These are phyloP conservation scores for Cotoneaster glaucophyllus DNA, from an alignment of 306 rosid species.

Conservation along the genomic window DNA sequence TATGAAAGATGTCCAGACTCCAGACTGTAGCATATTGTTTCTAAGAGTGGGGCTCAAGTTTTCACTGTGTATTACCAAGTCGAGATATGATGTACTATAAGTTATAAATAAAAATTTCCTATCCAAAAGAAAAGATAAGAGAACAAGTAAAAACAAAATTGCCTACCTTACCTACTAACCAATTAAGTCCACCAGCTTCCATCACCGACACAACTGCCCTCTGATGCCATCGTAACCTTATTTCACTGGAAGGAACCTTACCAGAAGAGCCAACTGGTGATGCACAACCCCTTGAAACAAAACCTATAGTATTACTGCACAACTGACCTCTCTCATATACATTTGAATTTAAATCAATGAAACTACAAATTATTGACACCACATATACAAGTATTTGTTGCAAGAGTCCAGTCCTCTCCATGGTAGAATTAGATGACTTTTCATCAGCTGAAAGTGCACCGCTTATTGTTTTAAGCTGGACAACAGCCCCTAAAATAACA, in stretches of 20 bases:
- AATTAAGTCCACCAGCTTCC: constrained; percentile 98
- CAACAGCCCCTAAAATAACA: constrained; percentile 72
- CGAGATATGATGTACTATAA: neutral
- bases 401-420: constrained; percentile 61
- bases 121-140: neutral
- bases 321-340: constrained; percentile 43
- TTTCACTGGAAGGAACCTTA: constrained; percentile 53
- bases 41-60: neutral
- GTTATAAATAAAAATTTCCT: neutral
- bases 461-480: constrained; percentile 84
- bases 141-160: constrained; percentile 20
- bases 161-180: constrained; percentile 99
- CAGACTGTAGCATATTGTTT: neutral
- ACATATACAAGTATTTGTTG: constrained; percentile 70
- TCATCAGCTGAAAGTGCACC: constrained; percentile 64
- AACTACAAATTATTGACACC: constrained; percentile 61
- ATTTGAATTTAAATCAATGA: constrained; percentile 68
- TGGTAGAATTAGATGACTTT: constrained; percentile 43
- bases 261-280: constrained; percentile 44
- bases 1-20: neutral
- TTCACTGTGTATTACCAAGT: neutral
- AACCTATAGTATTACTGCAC: constrained; percentile 40
- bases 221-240: constrained; percentile 75
- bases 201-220: constrained; percentile 86
- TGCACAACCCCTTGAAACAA: constrained; percentile 29